Evolutionary conservation across 177 flowering plant species (phyloP).

Genomic region (Vitis hybrid): DNA sequence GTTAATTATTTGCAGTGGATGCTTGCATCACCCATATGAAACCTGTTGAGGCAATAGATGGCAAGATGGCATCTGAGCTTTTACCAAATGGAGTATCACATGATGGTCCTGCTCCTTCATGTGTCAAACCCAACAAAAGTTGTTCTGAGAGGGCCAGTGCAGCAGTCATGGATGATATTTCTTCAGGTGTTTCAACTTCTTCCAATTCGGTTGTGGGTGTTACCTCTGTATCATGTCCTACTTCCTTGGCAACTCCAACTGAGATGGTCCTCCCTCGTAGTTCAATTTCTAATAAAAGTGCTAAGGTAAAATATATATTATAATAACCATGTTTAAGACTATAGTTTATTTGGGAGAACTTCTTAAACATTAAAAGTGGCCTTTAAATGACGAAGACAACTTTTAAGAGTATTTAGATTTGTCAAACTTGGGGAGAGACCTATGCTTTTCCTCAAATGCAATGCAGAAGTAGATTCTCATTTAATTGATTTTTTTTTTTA

Average conservation of each 20-base stretch:
- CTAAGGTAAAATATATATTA: conserved; percentile 40
- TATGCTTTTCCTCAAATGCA: too few relatives aligned
- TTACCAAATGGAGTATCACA: conserved; percentile 17
- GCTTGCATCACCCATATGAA: conserved; percentile 15
- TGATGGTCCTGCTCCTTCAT: conserved; percentile 20
- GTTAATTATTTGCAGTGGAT: conserved; percentile 23
- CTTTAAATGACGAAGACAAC: too few relatives aligned
- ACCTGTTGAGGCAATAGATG: conserved; percentile 19
- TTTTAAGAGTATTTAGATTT: too few relatives aligned
- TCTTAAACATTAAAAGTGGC: too few relatives aligned
- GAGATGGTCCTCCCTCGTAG: conserved; percentile 26
- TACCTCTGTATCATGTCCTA: conserved; percentile 23
- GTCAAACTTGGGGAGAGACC: too few relatives aligned
- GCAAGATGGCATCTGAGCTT: conserved; percentile 14
- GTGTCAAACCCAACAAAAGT: conserved; percentile 20
- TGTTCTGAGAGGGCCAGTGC: conserved; percentile 26
- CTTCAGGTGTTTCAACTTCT: conserved; percentile 25
- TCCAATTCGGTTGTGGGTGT: conserved; percentile 19
- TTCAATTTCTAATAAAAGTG: conserved; percentile 25
- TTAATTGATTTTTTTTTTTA: too few relatives aligned
- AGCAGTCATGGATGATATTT: conserved; percentile 21
- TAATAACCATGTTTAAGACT: neutral
- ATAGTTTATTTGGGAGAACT: too few relatives aligned
- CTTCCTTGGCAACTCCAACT: conserved; percentile 27
- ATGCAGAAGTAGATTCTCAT: too few relatives aligned